A percentile compares a stretch with the other conserved stretches of the same genome.
These are phyloP conservation scores for Leonotis leonurus DNA, from an alignment of 257 asterid species.

Conservation along the genomic window DNA sequence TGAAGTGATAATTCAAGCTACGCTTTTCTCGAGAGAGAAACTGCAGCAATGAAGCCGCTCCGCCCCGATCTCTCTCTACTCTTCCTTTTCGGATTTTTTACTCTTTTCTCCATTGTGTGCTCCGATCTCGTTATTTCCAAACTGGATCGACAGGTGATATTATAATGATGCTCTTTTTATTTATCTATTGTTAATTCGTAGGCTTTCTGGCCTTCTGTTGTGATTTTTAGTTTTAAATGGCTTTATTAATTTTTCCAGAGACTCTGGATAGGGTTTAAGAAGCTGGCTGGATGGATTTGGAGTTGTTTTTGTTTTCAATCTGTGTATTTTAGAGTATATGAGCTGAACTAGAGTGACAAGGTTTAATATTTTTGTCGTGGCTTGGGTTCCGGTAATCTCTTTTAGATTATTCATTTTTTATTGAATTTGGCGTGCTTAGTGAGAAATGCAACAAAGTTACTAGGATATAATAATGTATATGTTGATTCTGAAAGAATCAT, in stretches of 20 bases:
- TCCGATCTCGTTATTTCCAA: slow-evolving; percentile 78
- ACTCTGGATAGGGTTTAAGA: slow-evolving; percentile 22
- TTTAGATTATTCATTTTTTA: background rate
- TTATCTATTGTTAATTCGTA: background rate
- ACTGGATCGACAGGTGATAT: slow-evolving; percentile 73
- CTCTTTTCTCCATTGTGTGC: slow-evolving; percentile 32
- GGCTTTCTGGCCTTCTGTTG: background rate
- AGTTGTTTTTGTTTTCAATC: background rate
- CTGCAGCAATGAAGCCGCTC: slow-evolving; percentile 27
- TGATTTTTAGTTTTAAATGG: background rate
- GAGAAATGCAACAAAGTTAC: background rate
- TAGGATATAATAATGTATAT: background rate
- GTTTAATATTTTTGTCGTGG: background rate
- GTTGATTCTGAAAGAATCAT: background rate
- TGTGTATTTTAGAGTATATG: background rate
- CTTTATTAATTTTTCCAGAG: background rate
- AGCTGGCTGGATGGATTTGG: background rate
- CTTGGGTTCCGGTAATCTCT: background rate
- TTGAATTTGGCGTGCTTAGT: background rate
- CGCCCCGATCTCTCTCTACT: slow-evolving; percentile 27
- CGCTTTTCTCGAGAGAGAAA: slow-evolving; percentile 7
- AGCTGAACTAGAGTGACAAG: background rate
- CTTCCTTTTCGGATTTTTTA: slow-evolving; percentile 13
- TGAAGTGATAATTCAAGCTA: slow-evolving; percentile 1
- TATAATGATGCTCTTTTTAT: background rate